phyloP scores from a whole-genome alignment of 148 eudicot species.

The Cornus suecica region DNA sequence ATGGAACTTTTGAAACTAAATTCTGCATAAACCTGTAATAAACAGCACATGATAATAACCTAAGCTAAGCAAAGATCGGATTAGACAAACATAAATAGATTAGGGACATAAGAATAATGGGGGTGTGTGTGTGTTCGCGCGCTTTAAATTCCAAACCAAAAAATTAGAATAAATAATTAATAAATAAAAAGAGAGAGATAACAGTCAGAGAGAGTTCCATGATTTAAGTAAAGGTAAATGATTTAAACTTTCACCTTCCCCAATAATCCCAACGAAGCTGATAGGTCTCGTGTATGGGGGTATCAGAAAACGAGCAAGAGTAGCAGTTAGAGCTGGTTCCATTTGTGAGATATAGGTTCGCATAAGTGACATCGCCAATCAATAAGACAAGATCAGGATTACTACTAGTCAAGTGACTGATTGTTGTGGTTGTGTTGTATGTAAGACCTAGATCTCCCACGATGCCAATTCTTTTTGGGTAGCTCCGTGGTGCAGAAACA shows the following conservation, averaged over 20 bases:
- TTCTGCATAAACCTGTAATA: constrained; percentile 77
- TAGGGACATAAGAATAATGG: no score
- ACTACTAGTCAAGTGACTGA: constrained; percentile 66
- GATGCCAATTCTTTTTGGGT: constrained; percentile 70
- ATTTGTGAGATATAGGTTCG: constrained; percentile 85
- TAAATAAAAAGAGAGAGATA: not conserved
- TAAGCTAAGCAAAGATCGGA: not conserved
- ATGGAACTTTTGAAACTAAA: constrained; percentile 73
- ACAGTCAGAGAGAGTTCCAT: no score
- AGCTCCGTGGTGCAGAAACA: constrained; percentile 49
- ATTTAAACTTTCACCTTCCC: constrained; percentile 76
- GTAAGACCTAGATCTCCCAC: constrained; percentile 96
- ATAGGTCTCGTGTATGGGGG: constrained; percentile 94
- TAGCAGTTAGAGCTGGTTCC: constrained; percentile 96
- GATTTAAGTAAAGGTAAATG: not conserved
- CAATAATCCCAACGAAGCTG: constrained; percentile 99
- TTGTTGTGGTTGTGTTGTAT: constrained; percentile 68
- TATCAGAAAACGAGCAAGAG: constrained; percentile 69
- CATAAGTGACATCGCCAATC: constrained; percentile 88
- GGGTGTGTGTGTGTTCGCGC: no score
- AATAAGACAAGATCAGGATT: constrained; percentile 81
- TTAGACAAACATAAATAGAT: not conserved
- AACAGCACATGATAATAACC: not conserved
- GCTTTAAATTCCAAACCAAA: constrained; percentile 8
- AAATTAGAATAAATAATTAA: constrained; percentile 9